phyloP scores from a whole-genome alignment of 768 basidiomycete genomes.

The Tricholomella constricta region DNA sequence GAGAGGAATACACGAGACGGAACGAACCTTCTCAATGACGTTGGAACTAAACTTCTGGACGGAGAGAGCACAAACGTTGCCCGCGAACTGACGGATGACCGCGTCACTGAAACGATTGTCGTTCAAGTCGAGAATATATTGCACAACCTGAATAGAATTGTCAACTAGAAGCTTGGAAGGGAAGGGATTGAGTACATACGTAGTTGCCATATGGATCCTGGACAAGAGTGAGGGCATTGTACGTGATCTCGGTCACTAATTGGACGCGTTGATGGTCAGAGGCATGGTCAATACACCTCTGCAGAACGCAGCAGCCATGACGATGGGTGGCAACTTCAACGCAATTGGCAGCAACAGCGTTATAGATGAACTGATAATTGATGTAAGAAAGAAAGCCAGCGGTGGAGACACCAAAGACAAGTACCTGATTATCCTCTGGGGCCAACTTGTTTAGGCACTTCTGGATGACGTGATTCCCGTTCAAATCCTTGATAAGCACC shows the following conservation, averaged over 20 bases:
- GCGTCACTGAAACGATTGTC: slow-evolving; percentile 98
- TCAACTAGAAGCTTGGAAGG: slow-evolving; percentile 2
- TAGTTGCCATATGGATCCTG: slow-evolving; percentile 98
- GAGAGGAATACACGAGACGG: neutral
- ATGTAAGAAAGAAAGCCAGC: neutral
- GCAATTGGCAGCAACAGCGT: slow-evolving; percentile 97
- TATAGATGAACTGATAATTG: slow-evolving; percentile 86
- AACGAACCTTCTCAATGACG: slow-evolving; percentile 88
- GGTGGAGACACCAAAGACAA: neutral
- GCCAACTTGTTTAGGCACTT: slow-evolving; percentile 98
- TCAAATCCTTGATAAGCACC: slow-evolving; percentile 97
- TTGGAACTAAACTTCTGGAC: slow-evolving; percentile 99
- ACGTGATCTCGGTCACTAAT: slow-evolving; percentile 98
- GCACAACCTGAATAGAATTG: slow-evolving; percentile 67
- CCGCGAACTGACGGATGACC: slow-evolving; percentile 95
- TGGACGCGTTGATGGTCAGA: slow-evolving; percentile 94
- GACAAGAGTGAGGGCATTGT: slow-evolving; percentile 94
- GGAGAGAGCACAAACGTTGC: slow-evolving; percentile 96
- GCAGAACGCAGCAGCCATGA: slow-evolving; percentile 97
- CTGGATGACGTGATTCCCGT: slow-evolving; percentile 97
- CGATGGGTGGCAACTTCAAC: slow-evolving; percentile 98
- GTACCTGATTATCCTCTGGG: slow-evolving; percentile 96
- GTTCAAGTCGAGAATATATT: slow-evolving; percentile 98
- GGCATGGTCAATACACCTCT: slow-evolving; percentile 97
- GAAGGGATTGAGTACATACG: slow-evolving; percentile 41